Percentiles rank a stretch among this genome's conserved stretches.
phyloP scores from a whole-genome alignment of 192 early-diverging fungal genomes.

The Pilaira anomala region DNA sequence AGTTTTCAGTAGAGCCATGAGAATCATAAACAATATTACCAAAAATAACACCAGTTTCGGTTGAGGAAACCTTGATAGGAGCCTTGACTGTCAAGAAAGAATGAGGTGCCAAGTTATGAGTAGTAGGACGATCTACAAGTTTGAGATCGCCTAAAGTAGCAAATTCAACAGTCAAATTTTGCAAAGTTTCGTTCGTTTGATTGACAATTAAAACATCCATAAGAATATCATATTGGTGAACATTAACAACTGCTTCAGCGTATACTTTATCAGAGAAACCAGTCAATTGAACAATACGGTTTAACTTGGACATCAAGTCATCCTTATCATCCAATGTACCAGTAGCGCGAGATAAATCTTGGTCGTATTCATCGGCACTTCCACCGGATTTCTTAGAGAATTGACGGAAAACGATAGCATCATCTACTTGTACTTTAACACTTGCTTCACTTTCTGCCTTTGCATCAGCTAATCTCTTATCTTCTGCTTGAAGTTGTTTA shows the following conservation, averaged over 20 bases:
- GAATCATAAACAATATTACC: constrained; percentile 99
- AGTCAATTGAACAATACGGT: constrained; percentile 92
- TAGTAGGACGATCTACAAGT: constrained; percentile 88
- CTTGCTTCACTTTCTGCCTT: constrained; percentile 65
- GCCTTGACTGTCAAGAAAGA: constrained; percentile 95
- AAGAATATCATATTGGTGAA: constrained; percentile 97
- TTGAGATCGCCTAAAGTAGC: constrained; percentile 98
- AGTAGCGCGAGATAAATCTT: constrained; percentile 88
- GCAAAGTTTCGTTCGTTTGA: constrained; percentile 91
- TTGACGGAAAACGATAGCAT: constrained; percentile 83
- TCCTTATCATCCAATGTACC: constrained; percentile 66
- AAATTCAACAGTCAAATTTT: constrained; percentile 97
- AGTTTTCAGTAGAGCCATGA: constrained; percentile 87
- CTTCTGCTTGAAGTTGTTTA: constrained; percentile 65
- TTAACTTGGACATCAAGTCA: constrained; percentile 87
- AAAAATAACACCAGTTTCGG: constrained; percentile 97
- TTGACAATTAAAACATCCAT: constrained; percentile 96
- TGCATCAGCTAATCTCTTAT: constrained; percentile 59
- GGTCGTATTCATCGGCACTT: constrained; percentile 76
- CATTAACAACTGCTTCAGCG: constrained; percentile 95
- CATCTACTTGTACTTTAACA: constrained; percentile 78
- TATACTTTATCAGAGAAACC: constrained; percentile 99
- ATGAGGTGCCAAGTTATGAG: constrained; percentile 85
- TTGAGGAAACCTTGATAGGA: constrained; percentile 97
- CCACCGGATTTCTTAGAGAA: constrained; percentile 69